Base-by-base conservation (phyloP, 352 stramenopile species). In the Saprolegnia parasitica region DNA sequence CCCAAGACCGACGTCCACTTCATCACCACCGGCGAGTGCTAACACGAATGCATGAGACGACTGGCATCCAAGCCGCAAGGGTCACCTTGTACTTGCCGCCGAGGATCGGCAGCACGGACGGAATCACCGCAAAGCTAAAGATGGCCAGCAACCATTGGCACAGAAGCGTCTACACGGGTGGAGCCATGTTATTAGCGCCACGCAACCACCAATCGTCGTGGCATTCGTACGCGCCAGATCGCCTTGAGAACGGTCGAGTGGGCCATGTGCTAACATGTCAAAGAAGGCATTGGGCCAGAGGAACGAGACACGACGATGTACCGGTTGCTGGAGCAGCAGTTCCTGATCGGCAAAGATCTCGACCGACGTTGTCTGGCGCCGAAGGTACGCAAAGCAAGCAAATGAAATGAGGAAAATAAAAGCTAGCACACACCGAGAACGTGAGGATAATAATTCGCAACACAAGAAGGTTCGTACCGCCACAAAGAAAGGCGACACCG, bases 71-170 rank as follows among this genome's bases (percentile, higher is more conserved):
- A 20, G 32, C 24, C 39, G 21, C 35, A 66, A 16, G 23, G 32
- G 47, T 37, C 71, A 90, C 83, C 71, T 80, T 77, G 54, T 84
- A 91, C 45, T 87, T 88, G 56, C 79, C 81, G 74, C 87, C 88
- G 21, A 88, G 78, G 61, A 84, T 89, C 1, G 83, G 78, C 81
- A 89, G 85, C 15, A 86, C 74, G 13, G 81, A 89, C 9, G 83
- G 81, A 20, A 91, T 70, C 46, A 85, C 78, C 16, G 79, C 83
- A 65, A 88, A 91, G 6, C 77, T 83, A 56, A 91, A 85, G 1
- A 78, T 78, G 0, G 81, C 79, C 35, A 91, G 68, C 0, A 84
- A 23, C 26, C 78, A 78, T 49, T 89, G 81, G 45, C 81, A 91
- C 5, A 74, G 56, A 9, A 91, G 62, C 29, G 77, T 73, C 10